These are phyloP conservation scores for Tilletia caries DNA, from an alignment of 1,284 basidiomycete genomes.

Conservation along the genomic window DNA sequence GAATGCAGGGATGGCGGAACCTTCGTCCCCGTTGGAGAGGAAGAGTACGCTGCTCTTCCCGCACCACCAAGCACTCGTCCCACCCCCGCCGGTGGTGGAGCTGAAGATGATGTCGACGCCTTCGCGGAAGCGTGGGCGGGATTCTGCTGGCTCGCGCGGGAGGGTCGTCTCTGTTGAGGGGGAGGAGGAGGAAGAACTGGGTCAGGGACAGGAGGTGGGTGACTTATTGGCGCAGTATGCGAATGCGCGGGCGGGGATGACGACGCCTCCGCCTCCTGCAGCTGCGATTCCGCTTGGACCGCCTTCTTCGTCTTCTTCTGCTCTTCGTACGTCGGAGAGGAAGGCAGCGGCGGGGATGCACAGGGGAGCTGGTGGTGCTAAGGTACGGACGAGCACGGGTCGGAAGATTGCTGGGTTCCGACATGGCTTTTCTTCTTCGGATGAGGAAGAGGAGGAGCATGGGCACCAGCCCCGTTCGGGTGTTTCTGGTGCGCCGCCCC, in stretches of 20 bases:
- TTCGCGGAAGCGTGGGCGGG: conserved; percentile 18
- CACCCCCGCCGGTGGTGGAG: not conserved
- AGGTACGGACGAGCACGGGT: not conserved
- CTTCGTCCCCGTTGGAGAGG: conserved; percentile 41
- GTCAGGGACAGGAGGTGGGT: too few species aligned
- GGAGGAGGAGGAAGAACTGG: too few species aligned
- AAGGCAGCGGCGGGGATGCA: too few species aligned
- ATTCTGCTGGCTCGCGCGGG: too few species aligned
- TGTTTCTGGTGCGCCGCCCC: too few species aligned
- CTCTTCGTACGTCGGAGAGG: too few species aligned
- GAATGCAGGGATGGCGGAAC: conserved; percentile 38
- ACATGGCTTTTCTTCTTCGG: conserved; percentile 25
- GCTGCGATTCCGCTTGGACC: not conserved
- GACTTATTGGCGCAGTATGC: too few species aligned
- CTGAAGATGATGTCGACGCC: conserved; percentile 25
- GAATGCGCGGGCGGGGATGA: conserved; percentile 18
- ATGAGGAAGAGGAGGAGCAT: conserved; percentile 16
- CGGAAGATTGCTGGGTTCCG: not conserved
- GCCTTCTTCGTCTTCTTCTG: too few species aligned
- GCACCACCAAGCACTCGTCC: not conserved
- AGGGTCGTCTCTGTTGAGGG: too few species aligned
- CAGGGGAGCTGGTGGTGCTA: not conserved
- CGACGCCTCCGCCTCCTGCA: too few species aligned
- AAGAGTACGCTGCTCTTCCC: conserved; percentile 33
- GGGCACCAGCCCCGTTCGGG: too few species aligned